Evolutionary conservation across 2,329 filamentous ascomycete genomes (phyloP).

Genomic region (Chaetomiaceae sp.): DNA sequence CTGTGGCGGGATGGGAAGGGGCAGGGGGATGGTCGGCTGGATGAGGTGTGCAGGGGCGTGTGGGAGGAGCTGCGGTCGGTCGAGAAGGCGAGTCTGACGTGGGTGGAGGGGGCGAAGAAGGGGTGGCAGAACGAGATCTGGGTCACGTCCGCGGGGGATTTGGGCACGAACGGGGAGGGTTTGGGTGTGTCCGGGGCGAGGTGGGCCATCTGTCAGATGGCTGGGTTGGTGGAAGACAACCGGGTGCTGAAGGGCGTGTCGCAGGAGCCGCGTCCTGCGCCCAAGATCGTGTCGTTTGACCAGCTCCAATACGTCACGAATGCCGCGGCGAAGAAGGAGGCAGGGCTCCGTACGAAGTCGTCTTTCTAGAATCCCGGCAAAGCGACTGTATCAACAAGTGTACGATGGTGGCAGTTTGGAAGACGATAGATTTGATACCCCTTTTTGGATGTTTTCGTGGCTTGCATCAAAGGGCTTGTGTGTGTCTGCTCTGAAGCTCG

Average conservation of each 20-base stretch:
- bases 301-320: constrained; percentile 28
- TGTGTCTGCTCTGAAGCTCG: too few relatives aligned
- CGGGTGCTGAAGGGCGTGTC: constrained; percentile 8
- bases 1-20: constrained; percentile 21
- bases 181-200: constrained; percentile 32
- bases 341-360: background rate
- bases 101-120: constrained; percentile 21
- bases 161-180: constrained; percentile 28
- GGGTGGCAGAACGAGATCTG: constrained; percentile 33
- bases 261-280: background rate
- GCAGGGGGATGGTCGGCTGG: constrained; percentile 11
- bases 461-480: too few relatives aligned
- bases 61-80: constrained; percentile 30
- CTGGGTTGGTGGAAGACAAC: constrained; percentile 28
- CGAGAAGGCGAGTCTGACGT: constrained; percentile 22
- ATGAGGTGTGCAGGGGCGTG: constrained; percentile 26
- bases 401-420: background rate
- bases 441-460: background rate
- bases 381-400: background rate
- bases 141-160: constrained; percentile 34
- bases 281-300: constrained; percentile 32
- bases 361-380: constrained; percentile 3
- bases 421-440: constrained; percentile 11
- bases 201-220: constrained; percentile 32
- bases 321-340: background rate